Evolutionary conservation across 352 stramenopile genomes (phyloP).

Genomic region (Pythium diclinum): DNA sequence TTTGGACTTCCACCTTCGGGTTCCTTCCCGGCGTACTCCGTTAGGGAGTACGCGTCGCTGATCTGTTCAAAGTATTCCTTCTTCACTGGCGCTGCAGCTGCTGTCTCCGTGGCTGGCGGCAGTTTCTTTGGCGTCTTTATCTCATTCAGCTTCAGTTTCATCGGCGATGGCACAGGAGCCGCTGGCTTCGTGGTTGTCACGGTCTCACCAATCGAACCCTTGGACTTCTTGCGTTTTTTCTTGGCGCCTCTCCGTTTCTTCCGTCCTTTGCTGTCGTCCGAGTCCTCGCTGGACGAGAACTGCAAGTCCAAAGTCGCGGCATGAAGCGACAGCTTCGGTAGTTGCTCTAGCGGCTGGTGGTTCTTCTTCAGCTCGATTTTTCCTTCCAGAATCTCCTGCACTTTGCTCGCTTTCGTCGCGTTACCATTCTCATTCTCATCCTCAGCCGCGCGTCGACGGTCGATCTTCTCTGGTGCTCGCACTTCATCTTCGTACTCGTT

Average conservation of each 20-base stretch:
- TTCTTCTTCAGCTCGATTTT: slow-evolving; percentile 19
- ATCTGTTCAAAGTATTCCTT: slow-evolving; percentile 52
- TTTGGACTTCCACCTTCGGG: slow-evolving; percentile 26
- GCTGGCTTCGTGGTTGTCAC: slow-evolving; percentile 20
- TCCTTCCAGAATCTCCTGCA: slow-evolving; percentile 26
- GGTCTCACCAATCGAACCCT: slow-evolving; percentile 13
- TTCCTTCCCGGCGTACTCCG: slow-evolving; percentile 33
- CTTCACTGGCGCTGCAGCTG: slow-evolving; percentile 12
- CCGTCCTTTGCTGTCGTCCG: slow-evolving; percentile 19
- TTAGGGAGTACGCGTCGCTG: slow-evolving; percentile 45
- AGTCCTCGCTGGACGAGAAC: slow-evolving; percentile 36
- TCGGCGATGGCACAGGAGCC: slow-evolving; percentile 15
- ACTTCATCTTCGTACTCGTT: slow-evolving; percentile 28
- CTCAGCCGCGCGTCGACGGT: neutral
- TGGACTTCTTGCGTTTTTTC: slow-evolving; percentile 45
- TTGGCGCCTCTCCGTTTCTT: slow-evolving; percentile 40
- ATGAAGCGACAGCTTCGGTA: neutral
- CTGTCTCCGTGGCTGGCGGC: slow-evolving; percentile 15
- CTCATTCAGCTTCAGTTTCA: slow-evolving; percentile 37
- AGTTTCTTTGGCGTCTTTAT: slow-evolving; percentile 25
- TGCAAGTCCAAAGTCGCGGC: slow-evolving; percentile 16
- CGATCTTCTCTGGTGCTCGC: neutral
- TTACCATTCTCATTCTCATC: neutral
- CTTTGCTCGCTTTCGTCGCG: slow-evolving; percentile 17
- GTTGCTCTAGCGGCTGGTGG: slow-evolving; percentile 16